Base-by-base conservation (phyloP, 2,329 filamentous ascomycete genomes). In the Diaporthe humulicola region DNA sequence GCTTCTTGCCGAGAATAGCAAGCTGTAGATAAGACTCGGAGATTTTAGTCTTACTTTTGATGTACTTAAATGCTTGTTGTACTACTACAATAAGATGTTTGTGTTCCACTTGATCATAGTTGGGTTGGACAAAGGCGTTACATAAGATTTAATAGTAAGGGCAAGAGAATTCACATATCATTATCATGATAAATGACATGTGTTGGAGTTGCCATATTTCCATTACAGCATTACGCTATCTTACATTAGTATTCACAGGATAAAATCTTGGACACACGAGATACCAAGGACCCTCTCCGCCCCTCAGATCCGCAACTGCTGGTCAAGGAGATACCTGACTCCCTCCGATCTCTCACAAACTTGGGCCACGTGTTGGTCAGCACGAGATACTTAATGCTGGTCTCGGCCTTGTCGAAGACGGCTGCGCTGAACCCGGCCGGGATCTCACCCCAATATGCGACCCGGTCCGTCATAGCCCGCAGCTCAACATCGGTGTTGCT, bases 351-450 rank as follows among this genome's bases (percentile, higher is more conserved):
- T 60, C 75, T 58, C 61, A 90, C 85, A 77, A 88, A 91, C 79
- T 89, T 90, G 40, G 88, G 88, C 92, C 92, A 93, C 0, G 92
- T 93, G 79, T 93, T 93, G 19, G 91, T 92, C 74, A 93, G 83
- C 3, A 93, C 91, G 8, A 93, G 85, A 75, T 93, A 91, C 81
- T 92, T 93, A 82, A 93, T 89, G 77, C 87, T 88, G n/a, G 82
- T 81, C 79, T 91, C 87, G 0, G 91, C 90, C 5, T 83, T 85
- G 78, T 93, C 90, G 78, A 93, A 93, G 2, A 93, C 85, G 0
- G 79, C 79, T 5, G 83, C 81, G 66, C 86, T 83, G 73, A 93
- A 93, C 0, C 75, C 81, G 0, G 82, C 81, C 0, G 90, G 85
- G 33, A 90, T 85, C 0, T 85, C 84, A 17, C 86, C 86, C 42